Percentiles rank a stretch among this genome's conserved stretches.
phyloP scores from a whole-genome alignment of 164 flowering plant genomes.

The Amborella trichopoda region DNA sequence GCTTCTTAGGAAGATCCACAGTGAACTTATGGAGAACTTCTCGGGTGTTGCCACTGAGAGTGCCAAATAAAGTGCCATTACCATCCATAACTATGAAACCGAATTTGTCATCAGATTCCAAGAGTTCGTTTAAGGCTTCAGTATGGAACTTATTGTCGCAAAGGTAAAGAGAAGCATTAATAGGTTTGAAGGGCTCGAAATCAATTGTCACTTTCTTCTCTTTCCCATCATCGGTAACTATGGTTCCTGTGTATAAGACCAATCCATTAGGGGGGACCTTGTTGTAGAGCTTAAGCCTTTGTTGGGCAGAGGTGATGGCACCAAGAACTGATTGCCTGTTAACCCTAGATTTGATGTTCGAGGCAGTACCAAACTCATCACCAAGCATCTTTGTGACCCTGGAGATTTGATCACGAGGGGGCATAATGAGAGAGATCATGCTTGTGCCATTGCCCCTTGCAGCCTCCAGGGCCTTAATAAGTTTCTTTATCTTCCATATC shows the following conservation, averaged over 20 bases:
- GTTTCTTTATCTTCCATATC: constrained; percentile 10
- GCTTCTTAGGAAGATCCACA: constrained; percentile 8
- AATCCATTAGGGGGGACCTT: constrained; percentile 11
- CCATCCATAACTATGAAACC: constrained; percentile 12
- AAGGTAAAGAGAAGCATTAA: constrained; percentile 7
- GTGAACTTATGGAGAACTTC: constrained; percentile 10
- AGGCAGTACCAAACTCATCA: constrained; percentile 10
- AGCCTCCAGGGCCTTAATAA: constrained; percentile 9
- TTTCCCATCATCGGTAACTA: constrained; percentile 9
- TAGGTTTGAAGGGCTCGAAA: constrained; percentile 10
- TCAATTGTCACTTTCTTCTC: constrained; percentile 10
- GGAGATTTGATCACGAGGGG: constrained; percentile 9
- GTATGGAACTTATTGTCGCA: constrained; percentile 10
- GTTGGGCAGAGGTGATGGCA: constrained; percentile 11
- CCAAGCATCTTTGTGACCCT: constrained; percentile 9
- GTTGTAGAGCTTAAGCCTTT: constrained; percentile 9
- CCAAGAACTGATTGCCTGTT: constrained; percentile 9
- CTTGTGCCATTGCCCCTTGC: constrained; percentile 10
- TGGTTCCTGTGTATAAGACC: constrained; percentile 7
- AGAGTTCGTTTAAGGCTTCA: constrained; percentile 7
- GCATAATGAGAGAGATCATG: constrained; percentile 11
- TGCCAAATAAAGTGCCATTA: constrained; percentile 9
- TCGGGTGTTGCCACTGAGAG: constrained; percentile 8
- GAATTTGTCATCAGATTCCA: constrained; percentile 9
- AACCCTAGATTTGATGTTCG: constrained; percentile 9